Conservation (phyloP, 345 rosid species). For the Corchorus capsularis region DNA sequence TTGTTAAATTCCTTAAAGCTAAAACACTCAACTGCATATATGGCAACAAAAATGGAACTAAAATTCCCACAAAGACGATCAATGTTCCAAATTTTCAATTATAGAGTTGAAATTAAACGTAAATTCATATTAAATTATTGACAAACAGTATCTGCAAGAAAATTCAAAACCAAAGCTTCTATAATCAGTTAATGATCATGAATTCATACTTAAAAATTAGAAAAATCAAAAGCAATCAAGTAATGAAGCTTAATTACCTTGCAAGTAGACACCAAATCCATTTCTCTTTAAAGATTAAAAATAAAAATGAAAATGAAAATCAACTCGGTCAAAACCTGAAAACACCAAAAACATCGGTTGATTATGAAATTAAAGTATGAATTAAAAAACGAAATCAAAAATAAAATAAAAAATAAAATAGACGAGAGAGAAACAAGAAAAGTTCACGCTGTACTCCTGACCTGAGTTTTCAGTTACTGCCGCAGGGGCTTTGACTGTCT, state of each 20-base stretch:
- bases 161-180: not conserved
- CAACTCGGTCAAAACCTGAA: not conserved
- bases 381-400: not conserved
- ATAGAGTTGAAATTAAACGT: not conserved
- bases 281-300: not conserved
- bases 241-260: not conserved
- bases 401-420: not conserved
- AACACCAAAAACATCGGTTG: not conserved
- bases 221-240: not conserved
- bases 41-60: not conserved
- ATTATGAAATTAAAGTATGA: not conserved
- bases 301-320: not conserved
- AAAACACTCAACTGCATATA: not conserved
- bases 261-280: conserved; percentile 12
- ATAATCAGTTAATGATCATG: not conserved
- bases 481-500: not conserved
- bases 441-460: not conserved
- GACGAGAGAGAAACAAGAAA: not conserved
- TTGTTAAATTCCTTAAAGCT: not conserved
- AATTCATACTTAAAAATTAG: not conserved
- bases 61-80: not conserved
- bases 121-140: not conserved
- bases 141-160: not conserved
- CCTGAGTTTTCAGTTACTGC: not conserved
- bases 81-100: not conserved